Evolutionary conservation across 345 rosid genomes (phyloP).

Genomic region (Anastatica hierochuntica): DNA sequence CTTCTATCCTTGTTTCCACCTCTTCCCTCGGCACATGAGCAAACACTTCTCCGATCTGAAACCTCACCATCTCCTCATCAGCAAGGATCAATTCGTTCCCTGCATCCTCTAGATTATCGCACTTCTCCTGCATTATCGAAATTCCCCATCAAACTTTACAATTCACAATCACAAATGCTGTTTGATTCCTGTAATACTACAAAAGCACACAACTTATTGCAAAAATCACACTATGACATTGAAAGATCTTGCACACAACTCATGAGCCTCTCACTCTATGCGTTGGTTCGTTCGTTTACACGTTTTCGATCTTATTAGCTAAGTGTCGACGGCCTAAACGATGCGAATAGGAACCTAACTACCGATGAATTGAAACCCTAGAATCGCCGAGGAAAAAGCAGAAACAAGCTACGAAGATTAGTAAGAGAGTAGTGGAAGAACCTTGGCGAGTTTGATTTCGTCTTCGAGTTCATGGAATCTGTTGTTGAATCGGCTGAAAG

Average conservation of each 20-base stretch:
- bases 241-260: too few relatives aligned
- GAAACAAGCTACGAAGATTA: too few relatives aligned
- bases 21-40: conserved; percentile 80
- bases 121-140: conserved; percentile 46
- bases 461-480: conserved; percentile 79
- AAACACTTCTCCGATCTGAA: conserved; percentile 89
- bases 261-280: too few relatives aligned
- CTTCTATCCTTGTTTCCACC: conserved; percentile 75
- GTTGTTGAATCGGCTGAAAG: conserved; percentile 72
- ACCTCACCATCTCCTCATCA: conserved; percentile 74
- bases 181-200: too few relatives aligned
- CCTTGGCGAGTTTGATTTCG: conserved; percentile 79
- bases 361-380: conserved; percentile 19
- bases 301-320: too few relatives aligned
- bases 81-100: conserved; percentile 86
- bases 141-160: not conserved
- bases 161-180: too few relatives aligned
- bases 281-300: too few relatives aligned
- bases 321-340: too few relatives aligned
- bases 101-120: conserved; percentile 87
- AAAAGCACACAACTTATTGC: not conserved
- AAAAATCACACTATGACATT: too few relatives aligned
- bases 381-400: not conserved
- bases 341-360: too few relatives aligned
- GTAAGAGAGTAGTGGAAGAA: conserved; percentile 10